Percentiles rank a stretch among this genome's conserved stretches.
Conservation (phyloP, 371 early-diverging fungal genomes). For the Mortierella sp. region DNA sequence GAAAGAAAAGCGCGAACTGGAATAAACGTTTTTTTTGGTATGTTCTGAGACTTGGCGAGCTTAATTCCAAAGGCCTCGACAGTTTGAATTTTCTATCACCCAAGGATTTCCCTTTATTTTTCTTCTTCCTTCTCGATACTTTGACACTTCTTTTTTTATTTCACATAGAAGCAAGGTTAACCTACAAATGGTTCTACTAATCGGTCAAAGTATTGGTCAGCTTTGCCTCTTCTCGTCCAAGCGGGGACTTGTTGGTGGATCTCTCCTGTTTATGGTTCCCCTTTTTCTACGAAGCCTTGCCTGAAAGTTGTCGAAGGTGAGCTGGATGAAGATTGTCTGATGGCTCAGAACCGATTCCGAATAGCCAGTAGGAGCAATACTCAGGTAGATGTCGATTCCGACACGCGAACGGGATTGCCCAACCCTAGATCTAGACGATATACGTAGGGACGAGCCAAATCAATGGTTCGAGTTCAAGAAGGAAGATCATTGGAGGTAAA, state of each 20-base stretch:
- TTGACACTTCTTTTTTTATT: no score
- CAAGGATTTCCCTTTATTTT: neutral
- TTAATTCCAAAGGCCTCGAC: neutral
- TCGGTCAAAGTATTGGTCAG: slow-evolving; percentile 3
- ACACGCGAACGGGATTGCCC: neutral
- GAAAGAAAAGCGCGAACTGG: neutral
- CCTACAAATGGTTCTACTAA: slow-evolving; percentile 21
- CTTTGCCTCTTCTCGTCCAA: slow-evolving; percentile 16
- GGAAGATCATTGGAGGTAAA: neutral
- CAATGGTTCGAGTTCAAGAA: neutral
- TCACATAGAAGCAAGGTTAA: no score
- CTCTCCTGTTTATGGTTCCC: slow-evolving; percentile 19
- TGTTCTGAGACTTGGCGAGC: neutral
- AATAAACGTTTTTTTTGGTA: neutral
- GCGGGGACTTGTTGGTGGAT: slow-evolving; percentile 19
- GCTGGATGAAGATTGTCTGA: neutral
- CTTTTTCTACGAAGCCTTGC: slow-evolving; percentile 30
- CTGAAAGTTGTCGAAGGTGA: slow-evolving; percentile 1
- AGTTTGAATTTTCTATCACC: neutral
- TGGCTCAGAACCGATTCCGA: neutral
- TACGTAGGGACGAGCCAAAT: neutral
- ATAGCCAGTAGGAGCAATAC: neutral
- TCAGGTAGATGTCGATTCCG: neutral
- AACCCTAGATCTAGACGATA: neutral
- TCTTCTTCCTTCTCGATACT: no score